Evolutionary conservation across 352 stramenopile genomes (phyloP), one percentile per base, ranked within the genome.

Genomic region (Pythium aquatile): DNA sequence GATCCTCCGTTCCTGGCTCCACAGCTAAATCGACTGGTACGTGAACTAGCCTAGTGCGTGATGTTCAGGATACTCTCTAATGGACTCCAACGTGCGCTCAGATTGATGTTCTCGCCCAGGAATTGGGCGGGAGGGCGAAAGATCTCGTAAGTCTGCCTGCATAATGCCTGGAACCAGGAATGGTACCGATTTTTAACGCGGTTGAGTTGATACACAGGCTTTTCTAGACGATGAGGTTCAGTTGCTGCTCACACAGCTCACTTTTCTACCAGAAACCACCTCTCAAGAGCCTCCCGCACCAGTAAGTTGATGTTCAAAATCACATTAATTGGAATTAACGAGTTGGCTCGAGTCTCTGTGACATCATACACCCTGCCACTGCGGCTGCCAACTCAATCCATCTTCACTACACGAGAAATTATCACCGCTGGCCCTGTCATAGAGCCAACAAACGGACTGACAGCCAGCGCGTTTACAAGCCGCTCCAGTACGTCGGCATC

Each of bases 121-220:
- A 77, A 26, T 51, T 77, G 1, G 33, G 54, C 16, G 70, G 66
- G n/a, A 57, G 70, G 2, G 61, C 66, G 9, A 14, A 64, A 35
- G 62, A 69, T 46, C 20, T 77, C 37, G 70, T 77, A 37, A 52
- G 26, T 48, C 42, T 48, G 13, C 5, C 20, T 24, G 20, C 20
- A 24, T 24, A 24, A 24, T 24, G 20, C 20, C 20, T 24, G 20
- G 20, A 24, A 24, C 20, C 20, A 24, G 20, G 20, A 0, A 24
- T 24, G 20, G 20, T 24, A 24, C 1, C 32, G 32, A 9, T 35
- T 35, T 35, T 35, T 35, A 35, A 35, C 32, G 32, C 5, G 32
- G 3, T 26, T 26, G 16, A 7, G 42, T 11, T 48, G n/a, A 8
- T 48, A 14, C n/a, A 3, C 42, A 48, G 42, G 16, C 42, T 5